Evolutionary conservation across 768 basidiomycete genomes (phyloP), one percentile per base, ranked within the genome.

Genomic region (Kockovaella imperatae): DNA sequence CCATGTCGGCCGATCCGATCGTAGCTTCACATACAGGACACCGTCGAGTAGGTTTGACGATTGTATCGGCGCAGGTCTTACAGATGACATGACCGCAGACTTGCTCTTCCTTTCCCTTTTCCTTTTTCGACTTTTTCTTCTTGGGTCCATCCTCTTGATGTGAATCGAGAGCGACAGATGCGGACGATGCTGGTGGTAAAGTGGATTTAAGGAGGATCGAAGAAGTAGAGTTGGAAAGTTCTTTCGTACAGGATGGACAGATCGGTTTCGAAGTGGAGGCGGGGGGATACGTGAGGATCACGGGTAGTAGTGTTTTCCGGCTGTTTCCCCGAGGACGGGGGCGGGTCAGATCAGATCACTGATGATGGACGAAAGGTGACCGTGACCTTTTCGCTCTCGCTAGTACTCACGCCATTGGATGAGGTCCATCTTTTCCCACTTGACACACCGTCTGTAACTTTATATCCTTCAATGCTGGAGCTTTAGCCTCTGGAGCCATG

Each of bases 381-480:
- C n/a, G 24, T 18, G 17, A 23, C 25, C 42, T 7, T 15, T 14
- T 13, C 13, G 3, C 18, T 26, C 23, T 8, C 2, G 2, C 25
- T 10, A 23, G 32, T 18, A 77, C 84, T 49, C 62, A 89, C 88
- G 75, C 77, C 43, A 97, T 72, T 1, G 80, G 74, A 75, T 99
- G 93, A 2, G 82, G 69, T n/a, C n/a, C n/a, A 24, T 84, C 83
- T 54, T 78, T 77, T 1, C 84, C 83, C 4, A 86, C 87, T 48
- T 84, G 79, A 72, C 95, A 99, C 46, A 86, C 80, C 6, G 93
- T 88, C 60, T 87, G 84, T 25, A 90, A 72, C 70, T 89, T 89
- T 28, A 90, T 78, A 58, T 90, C 87, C 57, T 78, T 77, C 35
- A 89, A 71, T 3, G 83, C 83, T 7, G 26, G 84, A 75, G 20